Conservation (phyloP, 257 asterid genomes). For the Verbascum thapsus region DNA sequence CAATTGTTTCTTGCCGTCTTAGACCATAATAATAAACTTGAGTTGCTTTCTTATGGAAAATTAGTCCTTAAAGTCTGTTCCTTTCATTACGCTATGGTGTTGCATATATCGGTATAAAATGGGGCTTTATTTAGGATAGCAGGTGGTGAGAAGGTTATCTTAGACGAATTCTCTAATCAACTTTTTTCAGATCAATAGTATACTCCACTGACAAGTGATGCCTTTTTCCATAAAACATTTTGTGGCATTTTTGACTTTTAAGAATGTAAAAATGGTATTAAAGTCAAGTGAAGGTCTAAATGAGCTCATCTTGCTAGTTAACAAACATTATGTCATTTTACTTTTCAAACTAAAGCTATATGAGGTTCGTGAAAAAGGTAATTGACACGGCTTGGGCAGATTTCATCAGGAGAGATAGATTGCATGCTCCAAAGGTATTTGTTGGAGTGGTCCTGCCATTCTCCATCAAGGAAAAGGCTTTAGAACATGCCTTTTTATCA, state of each 20-base stretch:
- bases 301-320: constrained; percentile 13
- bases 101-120: constrained; percentile 1
- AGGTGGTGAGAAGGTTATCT: constrained; percentile 12
- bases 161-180: neutral
- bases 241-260: neutral
- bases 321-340: constrained; percentile 1
- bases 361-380: neutral
- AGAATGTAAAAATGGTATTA: neutral
- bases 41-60: neutral
- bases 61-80: neutral
- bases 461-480: neutral
- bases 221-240: too few species aligned
- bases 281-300: constrained; percentile 13
- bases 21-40: neutral
- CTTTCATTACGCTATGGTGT: neutral
- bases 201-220: too few species aligned
- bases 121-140: neutral
- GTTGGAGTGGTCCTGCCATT: neutral
- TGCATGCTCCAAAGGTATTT: neutral
- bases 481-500: constrained; percentile 2
- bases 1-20: neutral
- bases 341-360: too few species aligned
- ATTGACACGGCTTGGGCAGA: constrained; percentile 10
- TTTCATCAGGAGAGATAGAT: constrained; percentile 9
- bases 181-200: neutral